A percentile compares a stretch with the other conserved stretches of the same genome.
These are phyloP conservation scores for Chernovozyma aurita DNA, from an alignment of 1,139 yeast species.

Conservation along the genomic window DNA sequence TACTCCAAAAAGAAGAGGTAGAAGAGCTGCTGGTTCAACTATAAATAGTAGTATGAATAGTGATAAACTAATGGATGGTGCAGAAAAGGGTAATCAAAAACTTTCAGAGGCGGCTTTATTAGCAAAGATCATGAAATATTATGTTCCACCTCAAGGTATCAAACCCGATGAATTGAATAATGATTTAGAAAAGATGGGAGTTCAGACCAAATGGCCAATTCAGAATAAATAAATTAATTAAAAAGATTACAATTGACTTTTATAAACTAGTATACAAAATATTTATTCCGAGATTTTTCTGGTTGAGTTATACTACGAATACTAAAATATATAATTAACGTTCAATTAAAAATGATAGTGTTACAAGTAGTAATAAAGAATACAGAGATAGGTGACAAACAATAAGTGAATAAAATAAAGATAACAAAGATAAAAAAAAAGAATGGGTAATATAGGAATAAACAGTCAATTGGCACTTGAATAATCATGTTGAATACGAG, in stretches of 20 bases:
- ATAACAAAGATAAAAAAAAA: slow-evolving; percentile 9
- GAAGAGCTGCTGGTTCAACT: slow-evolving; percentile 19
- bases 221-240: neutral
- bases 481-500: no score
- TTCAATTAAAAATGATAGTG: neutral
- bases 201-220: slow-evolving; percentile 35
- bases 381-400: neutral
- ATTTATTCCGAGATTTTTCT: no score
- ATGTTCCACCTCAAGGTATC: slow-evolving; percentile 37
- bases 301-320: no score
- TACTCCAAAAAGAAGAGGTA: slow-evolving; percentile 22
- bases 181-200: slow-evolving; percentile 37
- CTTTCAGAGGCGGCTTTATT: slow-evolving; percentile 36
- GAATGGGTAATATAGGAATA: no score
- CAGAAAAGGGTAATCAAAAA: slow-evolving; percentile 9
- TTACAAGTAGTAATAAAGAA: slow-evolving; percentile 1
- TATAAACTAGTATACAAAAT: no score
- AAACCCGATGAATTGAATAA: slow-evolving; percentile 29
- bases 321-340: neutral
- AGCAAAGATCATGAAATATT: slow-evolving; percentile 44
- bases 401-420: neutral
- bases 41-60: slow-evolving; percentile 14
- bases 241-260: neutral
- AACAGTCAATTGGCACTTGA: no score
- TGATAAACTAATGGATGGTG: slow-evolving; percentile 8